These are phyloP conservation scores for Penicillium crustosum DNA, from an alignment of 2,329 filamentous ascomycete genomes.

Conservation along the genomic window DNA sequence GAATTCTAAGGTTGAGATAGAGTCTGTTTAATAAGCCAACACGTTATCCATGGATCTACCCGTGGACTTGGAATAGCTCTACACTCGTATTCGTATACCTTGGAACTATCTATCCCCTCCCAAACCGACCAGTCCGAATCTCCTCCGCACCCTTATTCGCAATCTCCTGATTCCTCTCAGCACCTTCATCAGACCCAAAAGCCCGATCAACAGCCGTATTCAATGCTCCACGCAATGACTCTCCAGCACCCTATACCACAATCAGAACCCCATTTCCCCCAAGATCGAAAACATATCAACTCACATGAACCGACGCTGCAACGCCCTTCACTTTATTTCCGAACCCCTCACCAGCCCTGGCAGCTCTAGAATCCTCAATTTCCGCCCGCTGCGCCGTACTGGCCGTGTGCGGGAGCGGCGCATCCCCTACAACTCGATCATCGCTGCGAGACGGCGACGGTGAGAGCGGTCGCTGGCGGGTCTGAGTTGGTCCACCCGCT, in stretches of 20 bases:
- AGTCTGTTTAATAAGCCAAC: too few species aligned
- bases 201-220: slow-evolving; percentile 41
- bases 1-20: too few species aligned
- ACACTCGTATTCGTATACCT: not conserved
- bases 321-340: slow-evolving; percentile 29
- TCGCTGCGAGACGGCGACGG: slow-evolving; percentile 19
- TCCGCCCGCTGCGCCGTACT: slow-evolving; percentile 18
- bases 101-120: not conserved
- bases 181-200: slow-evolving; percentile 39
- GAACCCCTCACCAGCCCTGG: slow-evolving; percentile 20
- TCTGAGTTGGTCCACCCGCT: slow-evolving; percentile 4
- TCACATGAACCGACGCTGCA: slow-evolving; percentile 39
- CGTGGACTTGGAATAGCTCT: too few species aligned
- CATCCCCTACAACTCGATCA: slow-evolving; percentile 13
- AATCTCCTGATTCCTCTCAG: slow-evolving; percentile 39
- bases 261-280: not conserved
- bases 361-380: slow-evolving; percentile 9
- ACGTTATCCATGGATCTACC: too few species aligned
- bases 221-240: slow-evolving; percentile 41
- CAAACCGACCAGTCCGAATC: slow-evolving; percentile 33
- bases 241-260: slow-evolving; percentile 38
- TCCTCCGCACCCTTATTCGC: slow-evolving; percentile 38
- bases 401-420: slow-evolving; percentile 20
- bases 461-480: slow-evolving; percentile 9
- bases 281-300: slow-evolving; percentile 11